These are phyloP conservation scores for Plasmodium ovale DNA, from an alignment of 169 alveolate species.

Conservation along the genomic window DNA sequence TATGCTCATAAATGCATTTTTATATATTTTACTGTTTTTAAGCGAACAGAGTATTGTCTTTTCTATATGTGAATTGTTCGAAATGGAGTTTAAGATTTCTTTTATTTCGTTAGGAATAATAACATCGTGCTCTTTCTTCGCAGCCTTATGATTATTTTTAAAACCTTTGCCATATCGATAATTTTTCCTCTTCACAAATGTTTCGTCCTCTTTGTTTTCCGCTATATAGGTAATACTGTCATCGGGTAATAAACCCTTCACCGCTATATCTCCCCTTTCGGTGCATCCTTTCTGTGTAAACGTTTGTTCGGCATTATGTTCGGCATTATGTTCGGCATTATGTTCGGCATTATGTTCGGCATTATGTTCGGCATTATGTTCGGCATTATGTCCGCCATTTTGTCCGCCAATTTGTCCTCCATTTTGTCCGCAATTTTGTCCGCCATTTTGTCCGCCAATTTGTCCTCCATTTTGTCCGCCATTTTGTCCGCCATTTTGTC, in stretches of 20 bases:
- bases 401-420: too few species aligned
- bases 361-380: too few species aligned
- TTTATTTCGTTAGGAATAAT: slow-evolving; percentile 18
- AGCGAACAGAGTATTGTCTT: slow-evolving; percentile 77
- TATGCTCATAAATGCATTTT: slow-evolving; percentile 86
- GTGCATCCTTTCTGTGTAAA: too few species aligned
- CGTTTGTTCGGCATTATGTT: too few species aligned
- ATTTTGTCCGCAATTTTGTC: too few species aligned
- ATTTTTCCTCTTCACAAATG: background rate
- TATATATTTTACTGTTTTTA: slow-evolving; percentile 78
- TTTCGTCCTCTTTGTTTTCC: background rate
- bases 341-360: too few species aligned
- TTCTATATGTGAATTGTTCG: slow-evolving; percentile 78
- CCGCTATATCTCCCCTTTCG: slow-evolving; percentile 37
- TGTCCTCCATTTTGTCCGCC: too few species aligned
- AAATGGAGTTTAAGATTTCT: slow-evolving; percentile 43
- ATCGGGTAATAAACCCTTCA: slow-evolving; percentile 10
- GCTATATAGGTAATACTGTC: background rate
- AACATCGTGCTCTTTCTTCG: background rate
- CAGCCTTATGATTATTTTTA: slow-evolving; percentile 3
- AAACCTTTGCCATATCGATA: slow-evolving; percentile 12
- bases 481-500: too few species aligned
- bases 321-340: too few species aligned
- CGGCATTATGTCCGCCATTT: too few species aligned
- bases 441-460: too few species aligned